Evolutionary conservation across 345 rosid species (phyloP).

Genomic region (Dovyalis caffra): DNA sequence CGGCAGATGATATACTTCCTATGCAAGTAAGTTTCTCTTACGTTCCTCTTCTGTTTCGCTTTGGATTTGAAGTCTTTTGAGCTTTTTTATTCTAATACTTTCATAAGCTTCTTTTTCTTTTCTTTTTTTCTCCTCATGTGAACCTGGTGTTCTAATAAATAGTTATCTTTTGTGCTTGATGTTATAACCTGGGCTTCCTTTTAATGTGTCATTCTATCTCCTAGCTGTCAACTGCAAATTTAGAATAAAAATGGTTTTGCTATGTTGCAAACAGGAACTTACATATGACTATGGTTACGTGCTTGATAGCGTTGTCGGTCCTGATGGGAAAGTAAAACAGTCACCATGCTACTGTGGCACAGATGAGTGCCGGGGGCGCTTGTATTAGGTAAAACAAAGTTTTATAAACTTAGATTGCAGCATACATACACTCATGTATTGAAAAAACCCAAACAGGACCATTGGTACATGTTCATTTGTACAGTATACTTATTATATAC

Average conservation of each 20-base stretch:
- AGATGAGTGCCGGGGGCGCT: conserved; percentile 19
- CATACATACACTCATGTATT: neutral
- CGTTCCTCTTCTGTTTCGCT: neutral
- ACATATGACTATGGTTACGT: conserved; percentile 28
- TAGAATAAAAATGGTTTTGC: neutral
- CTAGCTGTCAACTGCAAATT: neutral
- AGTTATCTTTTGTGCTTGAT: neutral
- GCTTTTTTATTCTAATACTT: neutral
- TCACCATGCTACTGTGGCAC: conserved; percentile 23
- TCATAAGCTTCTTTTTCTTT: neutral
- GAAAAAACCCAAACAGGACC: neutral
- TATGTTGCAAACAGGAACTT: conserved; percentile 24
- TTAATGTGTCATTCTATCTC: neutral
- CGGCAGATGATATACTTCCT: conserved; percentile 29
- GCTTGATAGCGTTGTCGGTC: conserved; percentile 23
- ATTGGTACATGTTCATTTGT: neutral
- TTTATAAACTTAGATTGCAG: neutral
- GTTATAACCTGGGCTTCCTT: neutral
- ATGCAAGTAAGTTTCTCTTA: conserved; percentile 15
- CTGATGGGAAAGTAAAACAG: conserved; percentile 24
- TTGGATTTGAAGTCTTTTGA: neutral
- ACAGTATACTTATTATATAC: neutral
- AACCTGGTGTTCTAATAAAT: neutral
- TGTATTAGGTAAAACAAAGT: conserved; percentile 3
- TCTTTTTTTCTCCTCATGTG: no score